Evolutionary conservation across 2,329 filamentous ascomycete genomes (phyloP), one percentile per base, ranked within the genome.

Genomic region (Diaporthe sp.): DNA sequence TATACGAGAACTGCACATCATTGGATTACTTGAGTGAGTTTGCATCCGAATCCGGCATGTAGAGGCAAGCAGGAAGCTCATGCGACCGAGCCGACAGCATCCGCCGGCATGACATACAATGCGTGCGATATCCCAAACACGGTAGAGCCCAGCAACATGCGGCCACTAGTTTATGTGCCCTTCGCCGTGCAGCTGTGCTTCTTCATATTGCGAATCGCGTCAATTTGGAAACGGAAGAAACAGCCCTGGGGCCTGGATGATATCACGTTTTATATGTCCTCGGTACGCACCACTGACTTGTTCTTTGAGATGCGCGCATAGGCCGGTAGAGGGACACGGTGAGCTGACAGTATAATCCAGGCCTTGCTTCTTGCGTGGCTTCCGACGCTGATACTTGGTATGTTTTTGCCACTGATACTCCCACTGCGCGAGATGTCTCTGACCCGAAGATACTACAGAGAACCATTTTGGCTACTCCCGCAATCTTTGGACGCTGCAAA

Each of bases 101-200:
- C 58, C 58, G 58, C 37, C 15, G 58, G 58, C 37, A 30, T 63
- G 37, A 63, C 58, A 5, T 63, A 63, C 37, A 32, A 63, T 0
- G 37, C 37, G 30, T 63, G 58, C 25, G 37, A 19, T 19, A 63
- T 63, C 17, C 58, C 58, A 10, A 63, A 63, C 25, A 63, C 58
- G 58, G 58, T 63, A 13, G 58, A 63, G 4, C 58, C 58, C 37
- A 44, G 58, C 25, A 63, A 63, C 37, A 63, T 63, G 58, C 58
- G 37, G 15, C 4, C 37, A 30, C 58, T 63, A 1, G 58, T 63
- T 30, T 63, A 63, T 3, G 13, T 63, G 9, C 58, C 58, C 17
- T 63, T 63, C 37, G 17, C 25, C 25, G 58, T 63, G 17, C 58
- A 63, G 10, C 13, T 63, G 25, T 63, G 37, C 4, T 63, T 63